Conservation (phyloP, 139 green algal species). For the Nannochloris sp. region DNA sequence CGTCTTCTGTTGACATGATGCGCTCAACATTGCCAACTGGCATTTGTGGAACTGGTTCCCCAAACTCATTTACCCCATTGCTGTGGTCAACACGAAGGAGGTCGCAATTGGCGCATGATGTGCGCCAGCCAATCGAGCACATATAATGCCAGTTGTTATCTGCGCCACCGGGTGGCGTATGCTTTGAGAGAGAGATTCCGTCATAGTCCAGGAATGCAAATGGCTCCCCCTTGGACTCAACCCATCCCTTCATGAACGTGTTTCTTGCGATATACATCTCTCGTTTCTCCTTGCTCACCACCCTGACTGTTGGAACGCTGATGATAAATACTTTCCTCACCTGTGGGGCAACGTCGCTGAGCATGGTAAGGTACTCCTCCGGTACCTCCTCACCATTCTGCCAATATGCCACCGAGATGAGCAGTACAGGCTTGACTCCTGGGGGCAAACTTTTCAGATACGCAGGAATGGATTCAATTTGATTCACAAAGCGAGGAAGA, state of each 20-base stretch:
- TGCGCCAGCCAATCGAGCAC: conserved; percentile 7
- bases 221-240: conserved; percentile 5
- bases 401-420: conserved; percentile 9
- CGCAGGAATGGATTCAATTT: conserved; percentile 3
- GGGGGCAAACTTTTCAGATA: background rate
- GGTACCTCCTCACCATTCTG: background rate
- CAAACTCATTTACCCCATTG: conserved; percentile 7
- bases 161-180: conserved; percentile 3
- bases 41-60: background rate
- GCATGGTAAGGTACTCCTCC: background rate
- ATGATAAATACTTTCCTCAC: conserved; percentile 2
- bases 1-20: conserved; percentile 13
- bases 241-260: conserved; percentile 6
- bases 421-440: conserved; percentile 2
- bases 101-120: background rate
- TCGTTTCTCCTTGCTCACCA: background rate
- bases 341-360: background rate
- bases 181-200: background rate
- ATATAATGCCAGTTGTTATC: conserved; percentile 17
- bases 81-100: conserved; percentile 4
- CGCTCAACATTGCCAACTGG: conserved; percentile 5
- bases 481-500: conserved; percentile 8
- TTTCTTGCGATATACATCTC: background rate
- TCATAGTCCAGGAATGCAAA: conserved; percentile 9
- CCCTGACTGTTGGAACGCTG: conserved; percentile 1